A percentile compares a stretch with the other conserved stretches of the same genome.
Conservation (phyloP, 306 rosid species). For the Citrullus colocynthis region DNA sequence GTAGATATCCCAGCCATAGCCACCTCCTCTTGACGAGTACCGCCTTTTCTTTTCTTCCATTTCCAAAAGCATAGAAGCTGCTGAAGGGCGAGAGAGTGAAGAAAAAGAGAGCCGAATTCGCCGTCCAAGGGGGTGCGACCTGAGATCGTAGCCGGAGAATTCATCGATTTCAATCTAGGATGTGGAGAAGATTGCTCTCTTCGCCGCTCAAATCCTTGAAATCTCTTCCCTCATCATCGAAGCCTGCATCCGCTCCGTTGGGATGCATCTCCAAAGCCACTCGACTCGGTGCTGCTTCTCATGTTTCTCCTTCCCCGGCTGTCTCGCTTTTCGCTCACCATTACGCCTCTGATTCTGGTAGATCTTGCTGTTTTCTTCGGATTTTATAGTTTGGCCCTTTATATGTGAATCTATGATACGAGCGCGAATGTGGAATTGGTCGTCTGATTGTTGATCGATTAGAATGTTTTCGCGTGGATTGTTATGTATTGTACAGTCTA, state of each 20-base stretch:
- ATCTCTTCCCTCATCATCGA: conserved; percentile 15
- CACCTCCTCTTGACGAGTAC: neutral
- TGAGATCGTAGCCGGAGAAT: neutral
- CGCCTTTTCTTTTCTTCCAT: neutral
- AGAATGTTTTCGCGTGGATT: neutral
- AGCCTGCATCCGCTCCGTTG: conserved; percentile 18
- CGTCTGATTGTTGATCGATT: neutral
- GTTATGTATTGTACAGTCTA: neutral
- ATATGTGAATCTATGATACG: neutral
- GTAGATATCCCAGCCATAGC: neutral
- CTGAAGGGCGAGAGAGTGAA: neutral
- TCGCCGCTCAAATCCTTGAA: conserved; percentile 54
- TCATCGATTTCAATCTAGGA: conserved; percentile 1
- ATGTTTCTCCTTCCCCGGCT: neutral
- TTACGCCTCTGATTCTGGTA: conserved; percentile 49
- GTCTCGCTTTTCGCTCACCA: conserved; percentile 17
- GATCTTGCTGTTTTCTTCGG: neutral
- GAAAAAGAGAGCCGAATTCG: neutral
- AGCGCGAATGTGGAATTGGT: neutral
- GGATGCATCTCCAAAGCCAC: conserved; percentile 35
- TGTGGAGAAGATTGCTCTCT: conserved; percentile 67
- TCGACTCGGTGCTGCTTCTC: conserved; percentile 14
- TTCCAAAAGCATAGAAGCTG: neutral
- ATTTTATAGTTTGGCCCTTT: neutral
- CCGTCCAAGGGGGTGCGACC: neutral